Evolutionary conservation across 75 land plant genomes (phyloP), one percentile per base, ranked within the genome.

Genomic region (Gnetum montanum): DNA sequence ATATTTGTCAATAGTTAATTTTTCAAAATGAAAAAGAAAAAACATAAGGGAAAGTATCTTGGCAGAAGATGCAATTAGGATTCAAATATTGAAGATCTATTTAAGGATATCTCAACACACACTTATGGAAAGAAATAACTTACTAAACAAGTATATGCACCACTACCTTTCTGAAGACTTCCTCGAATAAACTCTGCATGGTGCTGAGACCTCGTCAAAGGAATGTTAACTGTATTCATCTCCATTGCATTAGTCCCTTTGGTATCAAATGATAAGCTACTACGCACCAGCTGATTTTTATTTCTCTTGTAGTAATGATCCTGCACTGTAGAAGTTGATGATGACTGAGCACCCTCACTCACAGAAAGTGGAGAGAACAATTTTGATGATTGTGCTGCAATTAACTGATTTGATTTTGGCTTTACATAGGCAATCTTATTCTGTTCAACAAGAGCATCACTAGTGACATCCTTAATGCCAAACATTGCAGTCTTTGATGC

Each of bases 271-370:
- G 73, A n/a, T 8, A 46, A 35, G 36, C 12, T 41, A 34, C 53
- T 50, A 13, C 85, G 72, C 15, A 93, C 70, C 22, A 93, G 70
- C 56, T 93, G 98, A 44, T 93, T 93, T 41, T 73, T 85, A 24
- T 73, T 84, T 40, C 61, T 81, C 70, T 81, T 93, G 46, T 73
- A 76, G 49, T 93, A 93, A 4, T 60, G 44, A 70, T 78, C 83
- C 18, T 49, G 54, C 24, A 65, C 26, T 18, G 34, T 16, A 11
- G 46, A 8, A 37, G 28, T 27, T 5, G 69, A 43, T 34, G 51
- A 11, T 35, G n/a, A 22, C 13, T 54, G 45, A 28, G 15, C 6
- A 43, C 59, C 68, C 49, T 43, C 54, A 48, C 18, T 27, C 13
- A 60, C 34, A 50, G 8, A 16, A 25, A 31, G 16, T 53, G 61